These are phyloP conservation scores for Adansonia grandidieri DNA, from an alignment of 441 rosid species.

Conservation along the genomic window DNA sequence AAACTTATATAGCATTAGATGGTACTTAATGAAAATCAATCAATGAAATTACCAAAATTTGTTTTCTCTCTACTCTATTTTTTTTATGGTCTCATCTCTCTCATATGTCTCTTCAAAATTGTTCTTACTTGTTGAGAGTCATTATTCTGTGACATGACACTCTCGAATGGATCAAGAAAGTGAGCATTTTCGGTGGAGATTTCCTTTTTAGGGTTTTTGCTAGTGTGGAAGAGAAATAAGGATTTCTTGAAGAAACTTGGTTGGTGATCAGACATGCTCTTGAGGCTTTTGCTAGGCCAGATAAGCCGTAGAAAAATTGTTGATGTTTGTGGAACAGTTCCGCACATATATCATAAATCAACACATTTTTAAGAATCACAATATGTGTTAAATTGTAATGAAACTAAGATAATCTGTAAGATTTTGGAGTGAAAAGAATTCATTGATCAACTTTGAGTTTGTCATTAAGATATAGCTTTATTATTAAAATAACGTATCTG, in stretches of 20 bases:
- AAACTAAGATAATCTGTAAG: neutral
- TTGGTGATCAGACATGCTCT: constrained; percentile 39
- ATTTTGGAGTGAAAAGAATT: neutral
- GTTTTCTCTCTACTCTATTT: no score
- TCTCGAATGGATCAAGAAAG: constrained; percentile 63
- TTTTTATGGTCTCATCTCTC: no score
- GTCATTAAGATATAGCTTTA: neutral
- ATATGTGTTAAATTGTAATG: neutral
- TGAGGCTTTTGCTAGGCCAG: neutral
- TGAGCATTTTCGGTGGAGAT: constrained; percentile 49
- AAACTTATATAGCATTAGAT: no score
- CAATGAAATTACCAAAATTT: no score
- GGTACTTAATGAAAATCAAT: no score
- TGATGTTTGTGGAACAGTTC: neutral
- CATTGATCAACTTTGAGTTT: neutral
- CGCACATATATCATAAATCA: neutral
- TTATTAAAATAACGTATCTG: neutral
- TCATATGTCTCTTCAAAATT: no score
- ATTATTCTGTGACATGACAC: constrained; percentile 18
- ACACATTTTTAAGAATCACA: neutral
- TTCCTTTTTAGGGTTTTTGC: constrained; percentile 91
- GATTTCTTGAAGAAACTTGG: constrained; percentile 62
- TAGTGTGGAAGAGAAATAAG: constrained; percentile 77
- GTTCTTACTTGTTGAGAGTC: no score
- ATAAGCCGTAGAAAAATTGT: neutral